Evolutionary conservation across 495 filamentous ascomycete species (phyloP).

Genomic region (Penicillium soppii): DNA sequence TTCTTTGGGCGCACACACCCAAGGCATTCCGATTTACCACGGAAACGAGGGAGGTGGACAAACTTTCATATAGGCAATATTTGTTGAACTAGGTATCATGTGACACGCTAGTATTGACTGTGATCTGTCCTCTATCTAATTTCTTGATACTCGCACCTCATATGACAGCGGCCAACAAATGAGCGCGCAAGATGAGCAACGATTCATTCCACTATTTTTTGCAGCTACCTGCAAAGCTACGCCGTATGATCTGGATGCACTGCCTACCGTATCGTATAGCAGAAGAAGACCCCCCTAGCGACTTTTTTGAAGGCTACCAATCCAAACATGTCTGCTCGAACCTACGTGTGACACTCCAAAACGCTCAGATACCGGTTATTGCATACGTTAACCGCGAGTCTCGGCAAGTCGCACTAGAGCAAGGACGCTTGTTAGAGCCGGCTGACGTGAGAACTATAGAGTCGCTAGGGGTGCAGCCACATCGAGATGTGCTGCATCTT

Average conservation of each 20-base stretch:
- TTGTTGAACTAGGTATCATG: too few relatives aligned
- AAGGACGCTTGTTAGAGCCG: neutral
- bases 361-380: neutral
- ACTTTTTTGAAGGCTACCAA: neutral
- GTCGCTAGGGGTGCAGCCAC: neutral
- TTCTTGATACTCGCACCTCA: too few relatives aligned
- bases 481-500: neutral
- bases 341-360: neutral
- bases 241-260: neutral
- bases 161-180: too few relatives aligned
- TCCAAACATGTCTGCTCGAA: neutral
- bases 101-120: too few relatives aligned
- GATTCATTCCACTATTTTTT: neutral
- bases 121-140: too few relatives aligned
- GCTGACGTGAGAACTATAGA: neutral
- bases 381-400: neutral
- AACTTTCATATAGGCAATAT: too few relatives aligned
- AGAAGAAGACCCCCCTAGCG: neutral
- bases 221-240: neutral
- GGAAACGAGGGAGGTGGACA: too few relatives aligned
- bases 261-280: constrained; percentile 1
- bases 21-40: too few relatives aligned
- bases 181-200: too few relatives aligned
- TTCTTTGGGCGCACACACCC: too few relatives aligned
- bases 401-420: neutral